These are phyloP conservation scores for Lactuca saligna DNA, from an alignment of 129 eudicot species.

Conservation along the genomic window DNA sequence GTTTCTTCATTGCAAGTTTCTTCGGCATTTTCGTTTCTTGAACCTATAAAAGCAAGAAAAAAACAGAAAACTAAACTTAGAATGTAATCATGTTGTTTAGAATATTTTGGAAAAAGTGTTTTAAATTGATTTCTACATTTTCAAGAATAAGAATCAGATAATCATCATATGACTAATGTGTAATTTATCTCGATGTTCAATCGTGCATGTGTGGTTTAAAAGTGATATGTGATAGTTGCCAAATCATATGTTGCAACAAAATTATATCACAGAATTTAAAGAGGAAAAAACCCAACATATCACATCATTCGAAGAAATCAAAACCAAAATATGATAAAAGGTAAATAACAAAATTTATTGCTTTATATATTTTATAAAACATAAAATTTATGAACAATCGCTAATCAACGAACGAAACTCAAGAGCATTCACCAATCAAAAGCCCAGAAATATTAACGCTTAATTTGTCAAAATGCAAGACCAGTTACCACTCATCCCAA, in stretches of 20 bases:
- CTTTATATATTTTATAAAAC: not conserved
- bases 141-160: not conserved
- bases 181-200: not conserved
- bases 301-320: not conserved
- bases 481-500: conserved; percentile 6
- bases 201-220: not conserved
- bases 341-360: conserved; percentile 10
- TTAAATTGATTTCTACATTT: not conserved
- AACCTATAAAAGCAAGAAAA: conserved; percentile 16
- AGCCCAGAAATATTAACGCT: not conserved
- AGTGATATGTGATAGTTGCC: no score
- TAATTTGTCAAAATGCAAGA: conserved; percentile 2
- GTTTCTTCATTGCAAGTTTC: conserved; percentile 17
- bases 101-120: not conserved
- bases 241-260: no score
- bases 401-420: not conserved
- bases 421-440: conserved; percentile 15
- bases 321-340: not conserved
- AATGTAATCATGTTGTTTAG: not conserved
- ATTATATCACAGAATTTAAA: not conserved
- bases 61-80: conserved; percentile 1
- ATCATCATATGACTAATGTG: not conserved
- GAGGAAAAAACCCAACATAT: not conserved
- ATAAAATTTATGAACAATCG: not conserved
- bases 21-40: conserved; percentile 18